Conservation (phyloP, 2,329 filamentous ascomycete genomes). For the Cordyceps fumosorosea region DNA sequence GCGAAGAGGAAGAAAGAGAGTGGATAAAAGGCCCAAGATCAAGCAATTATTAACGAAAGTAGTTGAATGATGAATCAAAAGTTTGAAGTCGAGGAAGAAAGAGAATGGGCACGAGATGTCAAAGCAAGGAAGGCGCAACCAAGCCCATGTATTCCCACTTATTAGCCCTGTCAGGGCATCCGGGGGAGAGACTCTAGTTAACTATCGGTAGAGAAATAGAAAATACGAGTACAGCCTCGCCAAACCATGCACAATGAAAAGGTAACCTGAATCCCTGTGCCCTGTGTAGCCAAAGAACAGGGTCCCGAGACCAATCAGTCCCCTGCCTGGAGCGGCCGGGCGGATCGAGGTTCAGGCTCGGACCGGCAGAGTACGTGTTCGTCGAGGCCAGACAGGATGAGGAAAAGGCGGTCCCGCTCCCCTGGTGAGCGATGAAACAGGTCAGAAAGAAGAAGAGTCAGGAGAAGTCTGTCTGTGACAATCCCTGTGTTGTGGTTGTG, state of each 20-base stretch:
- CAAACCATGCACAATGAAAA: neutral
- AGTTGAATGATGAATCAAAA: no score
- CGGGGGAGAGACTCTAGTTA: neutral
- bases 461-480: neutral
- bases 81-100: no score
- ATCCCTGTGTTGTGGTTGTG: neutral
- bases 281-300: neutral
- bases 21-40: no score
- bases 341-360: neutral
- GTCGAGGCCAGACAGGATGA: neutral
- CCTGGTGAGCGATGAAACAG: neutral
- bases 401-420: no score
- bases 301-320: conserved; percentile 5
- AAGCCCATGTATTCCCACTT: neutral
- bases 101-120: no score
- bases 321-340: neutral
- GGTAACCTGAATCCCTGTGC: neutral
- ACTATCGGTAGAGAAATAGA: neutral
- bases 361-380: conserved; percentile 7
- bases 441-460: neutral
- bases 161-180: neutral
- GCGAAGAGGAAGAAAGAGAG: no score
- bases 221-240: conserved; percentile 2
- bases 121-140: no score
- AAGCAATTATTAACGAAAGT: no score